Evolutionary conservation across 2,329 filamentous ascomycete species (phyloP), one percentile per base, ranked within the genome.

Genomic region (Helminthosporium solani): DNA sequence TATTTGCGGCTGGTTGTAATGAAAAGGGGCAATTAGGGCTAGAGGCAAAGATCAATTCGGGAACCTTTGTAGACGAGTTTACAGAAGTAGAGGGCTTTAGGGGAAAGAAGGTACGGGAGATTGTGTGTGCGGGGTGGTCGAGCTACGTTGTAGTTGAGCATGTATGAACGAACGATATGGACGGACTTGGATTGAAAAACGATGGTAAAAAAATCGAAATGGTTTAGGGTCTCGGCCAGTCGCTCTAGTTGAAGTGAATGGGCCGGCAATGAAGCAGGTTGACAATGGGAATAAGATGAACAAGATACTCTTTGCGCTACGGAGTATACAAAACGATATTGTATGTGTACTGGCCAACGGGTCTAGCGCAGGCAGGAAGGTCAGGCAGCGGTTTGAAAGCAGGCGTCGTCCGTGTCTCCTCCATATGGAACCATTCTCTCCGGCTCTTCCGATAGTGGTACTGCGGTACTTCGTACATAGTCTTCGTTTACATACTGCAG

Each of bases 1-100:
- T 70, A 21, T 66, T 66, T 44, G 58, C 48, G 0, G 60, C 55
- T 8, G 66, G 66, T 3, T 44, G 60, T 19, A 58, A 58, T 7
- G 52, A 48, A 12, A 50, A 47, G n/a, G 54, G 53, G 12, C 64
- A 68, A 41, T 34, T 67, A 6, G 65, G 65, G 3, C 7, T 58
- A 12, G 52, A 35, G 3, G 33, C 11, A 2, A 37, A 25, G 7
- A 21, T 11, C 6, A 27, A 31, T 1, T 63, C 58, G 39, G 18
- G 42, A 3, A 31, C 33, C 2, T 67, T 64, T 42, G 21, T 50
- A 3, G 40, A 51, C 3, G 42, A 50, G 1, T 67, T 67, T 28
- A 42, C 42, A 33, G 54, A 62, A 30, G 47, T 68, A 4, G 11
- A 40, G n/a, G 40, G 14, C 2, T 44, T 66, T 19, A 54, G 50